Conservation (phyloP, 2,329 filamentous ascomycete species). For the Phoma sp. region DNA sequence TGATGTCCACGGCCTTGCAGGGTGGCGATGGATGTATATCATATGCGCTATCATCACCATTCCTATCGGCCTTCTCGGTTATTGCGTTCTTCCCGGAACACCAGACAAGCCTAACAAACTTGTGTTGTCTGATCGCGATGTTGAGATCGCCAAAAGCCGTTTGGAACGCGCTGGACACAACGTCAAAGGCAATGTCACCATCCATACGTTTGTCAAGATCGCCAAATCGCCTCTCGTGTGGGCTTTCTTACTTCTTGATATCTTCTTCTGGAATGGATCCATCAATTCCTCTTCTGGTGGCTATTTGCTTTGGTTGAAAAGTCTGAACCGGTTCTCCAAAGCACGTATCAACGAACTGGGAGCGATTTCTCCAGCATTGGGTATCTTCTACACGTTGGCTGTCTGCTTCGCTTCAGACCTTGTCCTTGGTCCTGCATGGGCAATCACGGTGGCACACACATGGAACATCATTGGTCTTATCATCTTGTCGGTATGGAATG, state of each 20-base stretch:
- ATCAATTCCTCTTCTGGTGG: conserved; percentile 55
- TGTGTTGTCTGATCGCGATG: conserved; percentile 55
- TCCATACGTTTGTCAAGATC: conserved; percentile 29
- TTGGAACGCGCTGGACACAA: conserved; percentile 54
- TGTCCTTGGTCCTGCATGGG: conserved; percentile 59
- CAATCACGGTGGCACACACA: conserved; percentile 58
- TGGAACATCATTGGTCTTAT: conserved; percentile 62
- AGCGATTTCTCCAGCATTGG: conserved; percentile 59
- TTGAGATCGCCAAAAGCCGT: conserved; percentile 54
- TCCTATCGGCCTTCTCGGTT: conserved; percentile 58
- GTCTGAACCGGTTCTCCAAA: conserved; percentile 55
- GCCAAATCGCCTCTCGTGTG: conserved; percentile 56
- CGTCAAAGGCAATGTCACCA: conserved; percentile 26
- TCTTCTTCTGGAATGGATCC: conserved; percentile 64
- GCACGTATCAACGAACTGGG: conserved; percentile 59
- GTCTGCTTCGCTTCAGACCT: conserved; percentile 63
- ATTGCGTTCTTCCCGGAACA: conserved; percentile 60
- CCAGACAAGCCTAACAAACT: conserved; percentile 57
- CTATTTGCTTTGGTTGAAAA: conserved; percentile 66
- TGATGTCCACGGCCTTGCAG: conserved; percentile 52
- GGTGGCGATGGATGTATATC: conserved; percentile 48
- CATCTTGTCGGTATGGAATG: conserved; percentile 63
- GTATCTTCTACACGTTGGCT: conserved; percentile 62
- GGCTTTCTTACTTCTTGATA: conserved; percentile 57
- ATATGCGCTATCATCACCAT: conserved; percentile 60